Percentiles rank a stretch among this genome's conserved stretches.
Conservation (phyloP, 2,329 filamentous ascomycete species). For the Penicillium hordei region DNA sequence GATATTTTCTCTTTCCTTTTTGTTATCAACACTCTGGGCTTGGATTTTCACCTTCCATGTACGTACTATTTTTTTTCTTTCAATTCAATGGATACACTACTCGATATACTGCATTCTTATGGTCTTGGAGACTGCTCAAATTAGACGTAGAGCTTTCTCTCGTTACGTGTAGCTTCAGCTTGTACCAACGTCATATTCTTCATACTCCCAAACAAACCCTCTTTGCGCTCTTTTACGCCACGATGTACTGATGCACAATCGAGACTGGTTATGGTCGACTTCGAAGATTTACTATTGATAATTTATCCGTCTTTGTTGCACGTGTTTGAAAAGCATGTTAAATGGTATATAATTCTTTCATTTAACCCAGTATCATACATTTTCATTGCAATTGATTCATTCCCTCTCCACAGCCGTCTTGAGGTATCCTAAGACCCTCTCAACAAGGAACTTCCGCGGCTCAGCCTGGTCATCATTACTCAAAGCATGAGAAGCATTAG, state of each 20-base stretch:
- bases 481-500: slow-evolving; percentile 38
- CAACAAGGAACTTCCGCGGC: slow-evolving; percentile 27
- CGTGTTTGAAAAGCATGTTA: not conserved
- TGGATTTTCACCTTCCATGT: not conserved
- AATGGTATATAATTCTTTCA: not conserved
- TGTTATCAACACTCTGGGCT: not conserved
- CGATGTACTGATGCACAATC: not conserved
- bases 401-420: slow-evolving; percentile 5
- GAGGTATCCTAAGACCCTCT: slow-evolving; percentile 31
- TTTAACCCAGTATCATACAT: not conserved
- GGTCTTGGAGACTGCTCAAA: not conserved
- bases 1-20: slow-evolving; percentile 7
- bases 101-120: not conserved
- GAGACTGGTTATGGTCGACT: not conserved
- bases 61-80: slow-evolving; percentile 1
- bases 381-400: not conserved
- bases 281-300: not conserved
- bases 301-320: not conserved
- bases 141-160: too few relatives aligned
- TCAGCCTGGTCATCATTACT: slow-evolving; percentile 38
- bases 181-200: not conserved
- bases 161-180: not conserved
- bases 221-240: too few relatives aligned
- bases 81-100: not conserved
- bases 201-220: not conserved